Evolutionary conservation across 2,329 filamentous ascomycete genomes (phyloP).

Genomic region (Cylindrodendrum hubeiense): DNA sequence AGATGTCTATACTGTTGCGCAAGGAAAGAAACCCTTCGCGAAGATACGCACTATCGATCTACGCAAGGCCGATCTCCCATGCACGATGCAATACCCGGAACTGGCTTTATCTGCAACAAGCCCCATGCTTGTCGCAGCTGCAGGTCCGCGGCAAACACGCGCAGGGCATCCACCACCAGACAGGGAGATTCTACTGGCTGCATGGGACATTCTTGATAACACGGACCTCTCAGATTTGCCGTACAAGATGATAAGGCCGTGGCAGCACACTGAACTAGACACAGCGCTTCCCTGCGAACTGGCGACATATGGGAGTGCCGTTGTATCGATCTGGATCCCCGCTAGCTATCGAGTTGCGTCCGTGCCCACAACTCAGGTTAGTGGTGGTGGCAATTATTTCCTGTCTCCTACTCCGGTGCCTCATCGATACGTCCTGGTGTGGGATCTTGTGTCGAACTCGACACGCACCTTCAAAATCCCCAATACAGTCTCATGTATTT

Average conservation of each 20-base stretch:
- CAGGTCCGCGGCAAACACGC: constrained; percentile 54
- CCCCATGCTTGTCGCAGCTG: constrained; percentile 53
- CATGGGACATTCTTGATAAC: constrained; percentile 52
- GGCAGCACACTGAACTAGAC: constrained; percentile 54
- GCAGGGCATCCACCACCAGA: constrained; percentile 53
- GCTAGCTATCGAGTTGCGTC: constrained; percentile 52
- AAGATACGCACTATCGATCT: constrained; percentile 52
- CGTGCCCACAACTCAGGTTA: constrained; percentile 40
- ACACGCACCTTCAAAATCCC: constrained; percentile 55
- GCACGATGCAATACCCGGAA: constrained; percentile 54
- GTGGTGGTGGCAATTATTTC: constrained; percentile 34
- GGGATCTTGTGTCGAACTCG: constrained; percentile 54
- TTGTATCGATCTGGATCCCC: constrained; percentile 57
- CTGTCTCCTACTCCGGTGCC: constrained; percentile 49
- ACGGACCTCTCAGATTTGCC: constrained; percentile 45
- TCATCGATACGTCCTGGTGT: constrained; percentile 53
- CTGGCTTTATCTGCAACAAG: constrained; percentile 55
- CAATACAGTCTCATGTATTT: constrained; percentile 53
- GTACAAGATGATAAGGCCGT: constrained; percentile 52
- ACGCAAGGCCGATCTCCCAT: constrained; percentile 49
- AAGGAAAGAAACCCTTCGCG: constrained; percentile 53
- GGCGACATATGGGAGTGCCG: constrained; percentile 52
- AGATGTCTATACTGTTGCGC: constrained; percentile 49
- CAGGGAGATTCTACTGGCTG: constrained; percentile 53
- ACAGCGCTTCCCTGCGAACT: constrained; percentile 54